Base-by-base conservation (phyloP, 2,329 filamentous ascomycete species). In the Penicillium sp. region DNA sequence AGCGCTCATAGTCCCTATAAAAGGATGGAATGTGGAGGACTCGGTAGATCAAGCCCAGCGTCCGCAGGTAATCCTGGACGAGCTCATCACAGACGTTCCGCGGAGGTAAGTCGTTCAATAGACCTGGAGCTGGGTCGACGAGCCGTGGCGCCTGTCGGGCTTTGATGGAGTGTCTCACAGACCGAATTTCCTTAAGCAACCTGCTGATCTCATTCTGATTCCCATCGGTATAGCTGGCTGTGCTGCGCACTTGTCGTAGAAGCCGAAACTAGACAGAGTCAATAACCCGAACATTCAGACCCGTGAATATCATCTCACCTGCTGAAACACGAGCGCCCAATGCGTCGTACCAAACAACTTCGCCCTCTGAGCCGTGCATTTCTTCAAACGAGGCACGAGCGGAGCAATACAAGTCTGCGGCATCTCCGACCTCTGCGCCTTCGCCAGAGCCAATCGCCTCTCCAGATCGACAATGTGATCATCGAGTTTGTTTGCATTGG, bases 21-120 rank as follows among this genome's bases (percentile, higher is more conserved):
- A 73, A 73, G 2, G 63, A 61, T 3, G 69, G 69, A 8, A 67
- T 28, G 55, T 74, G 69, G 7, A 72, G 22, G 1, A 73, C 60
- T 31, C 67, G 63, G 48, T 69, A 68, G 7, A 64, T 58, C 11
- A 63, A 51, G 42, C 69, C 69, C 31, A 72, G 65, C 3, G 62
- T 67, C 16, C 63, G 55, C 14, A 67, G 33, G 35, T 65, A 67
- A 43, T 58, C 50, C 9, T 58, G 52, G 3, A 64, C 56, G 4
- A 67, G 48, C 25, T 65, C 50, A 40, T 67, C 55, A 24, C 63
- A 65, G 9, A 60, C 44, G 0, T 46, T 31, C 27, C 48, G 53
- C 3, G 49, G 4, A 4, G 63, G 64, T 6, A 67, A 35, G 13
- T 63, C 60, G 16, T 31, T 47, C n/a, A 53, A 42, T 5, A 64